Base-by-base conservation (phyloP, 192 early-diverging fungal species). In the Dispira simplex region DNA sequence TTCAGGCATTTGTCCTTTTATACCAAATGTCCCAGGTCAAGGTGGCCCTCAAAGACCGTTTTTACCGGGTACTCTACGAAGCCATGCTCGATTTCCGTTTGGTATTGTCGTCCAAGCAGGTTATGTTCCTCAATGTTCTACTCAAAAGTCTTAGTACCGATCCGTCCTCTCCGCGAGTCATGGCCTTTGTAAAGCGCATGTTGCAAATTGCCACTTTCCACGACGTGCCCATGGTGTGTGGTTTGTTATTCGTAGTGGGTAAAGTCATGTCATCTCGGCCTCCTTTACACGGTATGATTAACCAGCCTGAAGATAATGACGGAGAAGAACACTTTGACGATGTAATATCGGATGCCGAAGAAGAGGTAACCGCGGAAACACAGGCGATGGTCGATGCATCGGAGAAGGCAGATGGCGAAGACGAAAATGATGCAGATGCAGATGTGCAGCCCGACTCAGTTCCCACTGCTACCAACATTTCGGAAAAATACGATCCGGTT, bases 71-170 rank as follows among this genome's bases (percentile, higher is more conserved):
- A 8, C 69, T 98, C 10, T 97, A 97, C 73, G 89, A 86, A 56
- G 87, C 92, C 26, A 71, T 98, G 44, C 69, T 95, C 32, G 91
- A 98, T 65, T 79, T 83, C 26, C 83, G 94, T 26, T 69, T 97
- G 20, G 63, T 79, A 26, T 68, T 73, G 44, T 78, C 85, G 13
- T 92, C 90, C 18, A 93, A 94, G 73, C 92, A 93, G 65, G 89
- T 92, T 23, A 82, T 93, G 79, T 97, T 91, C 70, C 80, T 97
- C 52, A 98, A 98, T 69, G 75, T 98, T 18, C 73, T 98, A 8
- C 93, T 80, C 79, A 82, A 86, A 53, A 85, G 92, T 20, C 72
- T 98, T 4, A 85, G 83, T 65, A 75, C 82, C 44, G 96, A 98
- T 68, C 65, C 73, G 8, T 76, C 78, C 55, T 68, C 79, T 16